Base-by-base conservation (phyloP, 768 basidiomycete species). In the Boletus rex-veris region DNA sequence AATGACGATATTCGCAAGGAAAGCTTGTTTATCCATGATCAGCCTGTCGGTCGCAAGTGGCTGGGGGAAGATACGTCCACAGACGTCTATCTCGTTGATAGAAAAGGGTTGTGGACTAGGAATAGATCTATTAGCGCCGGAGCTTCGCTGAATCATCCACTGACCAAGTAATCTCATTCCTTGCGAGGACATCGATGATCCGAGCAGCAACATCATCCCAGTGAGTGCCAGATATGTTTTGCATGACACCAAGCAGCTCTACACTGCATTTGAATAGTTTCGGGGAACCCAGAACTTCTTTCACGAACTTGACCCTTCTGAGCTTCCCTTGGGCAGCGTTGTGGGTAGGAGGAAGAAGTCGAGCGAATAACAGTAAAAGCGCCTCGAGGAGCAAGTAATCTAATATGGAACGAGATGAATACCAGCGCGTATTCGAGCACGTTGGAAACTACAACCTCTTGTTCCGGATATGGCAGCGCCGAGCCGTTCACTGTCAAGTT, bases 21-120 rank as follows among this genome's bases (percentile, higher is more conserved):
- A 77, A 4, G 69, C 72, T 43, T 67, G 73, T 26, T 71, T 73
- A 55, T 87, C 84, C 45, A 82, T 63, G 58, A 80, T 81, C 44
- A 86, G 57, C 28, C 78, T 73, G 52, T 80, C 78, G 0, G 75
- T 64, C 3, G 65, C 62, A 45, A 74, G 73, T 38, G 72, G 59
- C 48, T 71, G 71, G 21, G 68, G 71, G 39, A 71, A 72, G 30
- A 64, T 50, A 31, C 46, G 54, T 31, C 67, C 74, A 51, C 73
- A 72, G 10, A 77, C 64, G 9, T 59, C 55, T 53, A 84, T 72
- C 41, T 74, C 66, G 11, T 67, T 64, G 15, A 77, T 68, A 36
- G 72, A 65, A 57, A 86, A 85, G 11, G 83, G 80, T 53, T 87
- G 85, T 11, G 85, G 84, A 57, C 85, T 87, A 45, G 1, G 19